Evolutionary conservation across 495 filamentous ascomycete genomes (phyloP).

Genomic region (Aspergillus steynii): DNA sequence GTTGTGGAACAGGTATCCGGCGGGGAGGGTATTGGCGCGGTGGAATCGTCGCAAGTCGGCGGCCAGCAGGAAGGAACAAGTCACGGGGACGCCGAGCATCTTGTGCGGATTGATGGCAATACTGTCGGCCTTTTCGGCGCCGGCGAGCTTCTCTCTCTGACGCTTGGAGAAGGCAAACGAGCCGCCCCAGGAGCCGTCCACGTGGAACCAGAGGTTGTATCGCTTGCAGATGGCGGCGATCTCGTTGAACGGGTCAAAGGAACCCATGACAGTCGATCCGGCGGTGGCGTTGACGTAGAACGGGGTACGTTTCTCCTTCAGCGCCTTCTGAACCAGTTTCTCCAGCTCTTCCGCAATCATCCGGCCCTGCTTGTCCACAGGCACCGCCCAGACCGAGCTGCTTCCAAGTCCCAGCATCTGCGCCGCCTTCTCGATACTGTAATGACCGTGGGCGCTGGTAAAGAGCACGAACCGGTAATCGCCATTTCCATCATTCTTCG

Average conservation of each 20-base stretch:
- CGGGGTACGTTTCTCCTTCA: slow-evolving; percentile 67
- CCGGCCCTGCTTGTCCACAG: slow-evolving; percentile 67
- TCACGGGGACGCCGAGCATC: slow-evolving; percentile 89
- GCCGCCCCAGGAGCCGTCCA: slow-evolving; percentile 91
- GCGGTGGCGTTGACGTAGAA: slow-evolving; percentile 97
- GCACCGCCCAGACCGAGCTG: slow-evolving; percentile 67
- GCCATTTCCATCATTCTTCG: slow-evolving; percentile 70
- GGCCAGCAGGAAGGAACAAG: slow-evolving; percentile 86
- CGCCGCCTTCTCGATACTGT: slow-evolving; percentile 91
- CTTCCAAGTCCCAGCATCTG: slow-evolving; percentile 83
- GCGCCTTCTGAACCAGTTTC: slow-evolving; percentile 56
- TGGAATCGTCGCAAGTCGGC: slow-evolving; percentile 74
- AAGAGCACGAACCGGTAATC: slow-evolving; percentile 74
- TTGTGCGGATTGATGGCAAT: slow-evolving; percentile 93
- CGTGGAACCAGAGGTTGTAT: slow-evolving; percentile 81
- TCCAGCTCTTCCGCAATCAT: slow-evolving; percentile 71
- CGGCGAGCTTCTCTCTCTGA: slow-evolving; percentile 64
- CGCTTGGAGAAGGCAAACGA: slow-evolving; percentile 72
- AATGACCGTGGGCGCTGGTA: slow-evolving; percentile 86
- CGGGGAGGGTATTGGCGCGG: slow-evolving; percentile 78
- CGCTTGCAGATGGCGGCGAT: slow-evolving; percentile 71
- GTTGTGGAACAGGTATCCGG: slow-evolving; percentile 83
- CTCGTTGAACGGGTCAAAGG: slow-evolving; percentile 76
- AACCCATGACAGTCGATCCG: slow-evolving; percentile 89
- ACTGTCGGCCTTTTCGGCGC: slow-evolving; percentile 72